Base-by-base conservation (phyloP, 192 early-diverging fungal genomes). In the Coemansia sp. region DNA sequence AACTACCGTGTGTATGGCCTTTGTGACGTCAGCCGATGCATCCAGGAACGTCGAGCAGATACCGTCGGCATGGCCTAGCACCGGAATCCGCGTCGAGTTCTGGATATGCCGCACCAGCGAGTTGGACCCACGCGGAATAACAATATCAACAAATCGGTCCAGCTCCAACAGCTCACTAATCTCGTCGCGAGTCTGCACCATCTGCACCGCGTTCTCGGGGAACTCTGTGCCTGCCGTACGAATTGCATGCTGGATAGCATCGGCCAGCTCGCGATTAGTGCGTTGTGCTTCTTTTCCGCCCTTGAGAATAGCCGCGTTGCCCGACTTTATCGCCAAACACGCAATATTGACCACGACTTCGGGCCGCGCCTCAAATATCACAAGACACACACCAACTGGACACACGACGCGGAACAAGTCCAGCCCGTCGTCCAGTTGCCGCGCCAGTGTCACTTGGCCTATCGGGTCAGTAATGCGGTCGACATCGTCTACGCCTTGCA, bases 61-160 rank as follows among this genome's bases (percentile, higher is more conserved):
- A 20, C 97, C 97, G 78, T 99, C 97, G 29, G 97, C 97, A 68
- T 99, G 97, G 48, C 97, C 97, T 26, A 99, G 84, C n/a, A 99
- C 97, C 24, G 97, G 97, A 62, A 99, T 99, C 54, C 97, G 91
- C 14, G 96, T 98, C 71, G 89, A 89, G 55, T 89, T 89, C 71
- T 96, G 92, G 53, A 98, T 92, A 71, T 93, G 87, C 35, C 89
- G 87, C 45, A 99, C 95, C 50, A 99, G 82, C 52, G 87, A 81
- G 64, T 94, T 96, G 56, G 90, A 93, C 16, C 97, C 97, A 47
- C 97, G 81, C 3, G 97, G 97, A 69, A 99, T 92, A 13, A 96
- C 95, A 65, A 99, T 62, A 71, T 99, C 97, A 57, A 99, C 94
- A 65, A 94, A 96, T 55, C 85, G 72, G 75, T 97, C 97, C 80